phyloP scores from a whole-genome alignment of 2,329 filamentous ascomycete species.

The Phaeosphaeriaceae sp. region DNA sequence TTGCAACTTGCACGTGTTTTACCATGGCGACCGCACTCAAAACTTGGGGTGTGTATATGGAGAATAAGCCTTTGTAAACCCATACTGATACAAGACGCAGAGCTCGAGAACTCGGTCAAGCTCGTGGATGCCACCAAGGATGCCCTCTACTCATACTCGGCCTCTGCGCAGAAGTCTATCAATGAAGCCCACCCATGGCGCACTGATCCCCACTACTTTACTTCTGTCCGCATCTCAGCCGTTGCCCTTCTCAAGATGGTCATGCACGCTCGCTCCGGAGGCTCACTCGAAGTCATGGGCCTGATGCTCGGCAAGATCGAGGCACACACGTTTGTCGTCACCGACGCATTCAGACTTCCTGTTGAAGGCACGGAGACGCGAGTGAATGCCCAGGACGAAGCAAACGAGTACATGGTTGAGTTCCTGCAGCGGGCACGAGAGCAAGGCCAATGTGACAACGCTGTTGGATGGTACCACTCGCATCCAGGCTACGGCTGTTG shows the following conservation, averaged over 20 bases:
- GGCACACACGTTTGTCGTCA: conserved; percentile 85
- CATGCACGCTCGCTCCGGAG: conserved; percentile 97
- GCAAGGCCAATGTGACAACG: conserved; percentile 82
- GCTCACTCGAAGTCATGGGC: conserved; percentile 93
- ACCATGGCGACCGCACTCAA: conserved; percentile 46
- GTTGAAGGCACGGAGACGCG: conserved; percentile 98
- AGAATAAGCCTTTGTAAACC: conserved; percentile 18
- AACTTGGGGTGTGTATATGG: conserved; percentile 41
- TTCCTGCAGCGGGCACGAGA: conserved; percentile 80
- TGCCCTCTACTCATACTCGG: conserved; percentile 86
- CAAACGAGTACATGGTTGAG: conserved; percentile 94
- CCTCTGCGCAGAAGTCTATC: conserved; percentile 70
- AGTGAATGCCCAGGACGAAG: conserved; percentile 94
- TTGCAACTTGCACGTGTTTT: conserved; percentile 10
- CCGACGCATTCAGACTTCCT: conserved; percentile 89
- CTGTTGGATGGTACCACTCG: conserved; percentile 97
- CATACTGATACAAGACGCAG: conserved; percentile 55
- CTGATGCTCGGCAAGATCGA: conserved; percentile 96
- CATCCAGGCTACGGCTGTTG: conserved; percentile 98
- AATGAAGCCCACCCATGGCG: conserved; percentile 75
- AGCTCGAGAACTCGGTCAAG: conserved; percentile 82
- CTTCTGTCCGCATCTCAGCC: conserved; percentile 88
- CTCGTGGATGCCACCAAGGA: conserved; percentile 87
- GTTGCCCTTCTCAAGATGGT: conserved; percentile 98
- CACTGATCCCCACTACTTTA: conserved; percentile 84